phyloP scores from a whole-genome alignment of 805 yeast genomes.

The Kodamaea nitidulidarum region DNA sequence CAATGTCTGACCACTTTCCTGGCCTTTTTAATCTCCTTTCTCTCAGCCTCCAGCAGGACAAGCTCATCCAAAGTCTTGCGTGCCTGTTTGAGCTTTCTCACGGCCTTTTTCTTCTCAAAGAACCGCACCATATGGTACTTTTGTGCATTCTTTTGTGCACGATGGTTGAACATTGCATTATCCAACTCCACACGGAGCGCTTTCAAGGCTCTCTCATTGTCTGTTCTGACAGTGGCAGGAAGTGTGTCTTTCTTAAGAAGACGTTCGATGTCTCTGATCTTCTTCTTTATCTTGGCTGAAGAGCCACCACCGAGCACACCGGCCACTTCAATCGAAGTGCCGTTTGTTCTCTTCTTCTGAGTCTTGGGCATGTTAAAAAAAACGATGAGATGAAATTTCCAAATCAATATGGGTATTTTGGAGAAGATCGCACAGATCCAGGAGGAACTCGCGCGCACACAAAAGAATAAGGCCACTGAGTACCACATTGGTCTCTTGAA shows the following conservation, averaged over 20 bases:
- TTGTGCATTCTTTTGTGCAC: conserved; percentile 51
- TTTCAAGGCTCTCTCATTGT: conserved; percentile 71
- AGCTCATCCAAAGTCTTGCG: conserved; percentile 35
- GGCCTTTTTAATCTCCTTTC: conserved; percentile 39
- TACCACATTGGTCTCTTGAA: conserved; percentile 91
- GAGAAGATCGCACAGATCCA: conserved; percentile 88
- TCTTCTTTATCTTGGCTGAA: conserved; percentile 64
- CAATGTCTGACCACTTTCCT: conserved; percentile 51
- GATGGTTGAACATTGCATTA: conserved; percentile 41
- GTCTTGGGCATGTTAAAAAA: conserved; percentile 15
- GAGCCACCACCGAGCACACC: conserved; percentile 31
- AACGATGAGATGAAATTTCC: conserved; percentile 5
- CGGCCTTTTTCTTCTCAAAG: conserved; percentile 84
- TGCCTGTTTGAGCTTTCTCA: conserved; percentile 60
- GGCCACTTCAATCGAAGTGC: conserved; percentile 24
- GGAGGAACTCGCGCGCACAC: conserved; percentile 91
- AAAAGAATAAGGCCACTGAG: conserved; percentile 96
- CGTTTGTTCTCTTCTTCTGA: conserved; percentile 15
- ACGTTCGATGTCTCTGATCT: conserved; percentile 82
- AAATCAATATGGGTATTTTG: conserved; percentile 15
- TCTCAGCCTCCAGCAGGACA: conserved; percentile 25
- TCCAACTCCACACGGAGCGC: conserved; percentile 59
- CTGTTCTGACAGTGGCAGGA: conserved; percentile 61
- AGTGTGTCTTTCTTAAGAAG: conserved; percentile 55
- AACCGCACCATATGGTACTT: conserved; percentile 92